Evolutionary conservation across 2,329 filamentous ascomycete genomes (phyloP).

Genomic region (Leptoxyphium fumago): DNA sequence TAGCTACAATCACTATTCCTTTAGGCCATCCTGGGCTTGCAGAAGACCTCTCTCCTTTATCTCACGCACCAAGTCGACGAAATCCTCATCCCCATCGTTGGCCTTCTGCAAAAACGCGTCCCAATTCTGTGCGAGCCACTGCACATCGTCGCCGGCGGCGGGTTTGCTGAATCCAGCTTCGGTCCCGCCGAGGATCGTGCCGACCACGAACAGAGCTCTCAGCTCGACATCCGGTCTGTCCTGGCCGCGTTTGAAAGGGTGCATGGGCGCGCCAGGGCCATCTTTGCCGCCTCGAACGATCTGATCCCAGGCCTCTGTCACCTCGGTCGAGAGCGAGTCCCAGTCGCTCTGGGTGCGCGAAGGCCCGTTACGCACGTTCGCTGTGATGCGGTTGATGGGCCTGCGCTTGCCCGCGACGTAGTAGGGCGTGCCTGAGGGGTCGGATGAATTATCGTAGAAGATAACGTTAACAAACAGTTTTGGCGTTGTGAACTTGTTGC

Average conservation of each 20-base stretch:
- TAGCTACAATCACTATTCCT: constrained; percentile 4
- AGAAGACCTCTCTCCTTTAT: constrained; percentile 17
- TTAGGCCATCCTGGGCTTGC: constrained; percentile 6
- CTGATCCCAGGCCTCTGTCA: constrained; percentile 15
- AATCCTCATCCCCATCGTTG: constrained; percentile 20
- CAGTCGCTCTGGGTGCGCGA: constrained; percentile 18
- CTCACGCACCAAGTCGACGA: constrained; percentile 19
- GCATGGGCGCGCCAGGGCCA: constrained; percentile 4
- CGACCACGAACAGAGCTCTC: constrained; percentile 12
- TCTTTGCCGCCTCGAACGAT: constrained; percentile 9
- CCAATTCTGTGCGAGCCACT: constrained; percentile 21
- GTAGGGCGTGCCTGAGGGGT: constrained; percentile 3
- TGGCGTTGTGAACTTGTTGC: constrained; percentile 27
- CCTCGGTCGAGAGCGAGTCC: constrained; percentile 10
- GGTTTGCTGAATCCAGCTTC: constrained; percentile 20
- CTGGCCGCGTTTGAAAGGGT: constrained; percentile 8
- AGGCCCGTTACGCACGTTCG: constrained; percentile 21
- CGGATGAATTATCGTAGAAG: constrained; percentile 19
- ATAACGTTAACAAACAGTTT: constrained; percentile 31
- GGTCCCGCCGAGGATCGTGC: constrained; percentile 16
- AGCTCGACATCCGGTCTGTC: constrained; percentile 11
- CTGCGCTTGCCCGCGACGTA: constrained; percentile 25
- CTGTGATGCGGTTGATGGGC: constrained; percentile 20
- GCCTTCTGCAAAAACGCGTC: constrained; percentile 20
- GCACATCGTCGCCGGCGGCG: constrained; percentile 16